These are phyloP conservation scores for Ulota crispa DNA, from an alignment of 225 moss, liverwort and hornwort species.

Conservation along the genomic window DNA sequence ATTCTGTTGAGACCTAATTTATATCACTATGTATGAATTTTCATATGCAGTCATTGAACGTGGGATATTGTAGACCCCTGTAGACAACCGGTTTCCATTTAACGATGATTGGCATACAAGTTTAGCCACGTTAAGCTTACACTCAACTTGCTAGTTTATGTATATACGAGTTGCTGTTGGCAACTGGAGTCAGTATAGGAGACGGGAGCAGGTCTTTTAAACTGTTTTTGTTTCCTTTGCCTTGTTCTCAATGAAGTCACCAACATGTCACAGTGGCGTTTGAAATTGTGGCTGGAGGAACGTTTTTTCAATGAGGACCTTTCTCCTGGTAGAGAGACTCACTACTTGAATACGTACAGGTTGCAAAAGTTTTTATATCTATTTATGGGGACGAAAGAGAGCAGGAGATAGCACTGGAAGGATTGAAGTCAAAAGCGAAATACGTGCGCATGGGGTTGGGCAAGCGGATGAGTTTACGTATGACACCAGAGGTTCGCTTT, in stretches of 20 bases:
- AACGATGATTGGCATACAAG: background rate
- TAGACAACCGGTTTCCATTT: background rate
- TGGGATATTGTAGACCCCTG: background rate
- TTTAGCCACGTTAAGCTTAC: background rate
- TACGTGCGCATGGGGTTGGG: conserved; percentile 93
- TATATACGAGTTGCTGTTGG: background rate
- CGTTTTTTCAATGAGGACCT: background rate
- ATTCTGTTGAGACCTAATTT: background rate
- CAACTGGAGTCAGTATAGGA: background rate
- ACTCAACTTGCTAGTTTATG: background rate
- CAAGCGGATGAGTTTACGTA: conserved; percentile 87
- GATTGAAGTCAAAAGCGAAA: conserved; percentile 74
- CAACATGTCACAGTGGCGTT: background rate
- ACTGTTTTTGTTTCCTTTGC: background rate
- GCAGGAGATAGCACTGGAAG: conserved; percentile 83
- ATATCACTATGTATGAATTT: background rate
- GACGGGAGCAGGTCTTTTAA: background rate
- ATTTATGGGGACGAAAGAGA: conserved; percentile 91
- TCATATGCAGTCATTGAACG: background rate
- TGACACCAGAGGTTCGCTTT: conserved; percentile 92
- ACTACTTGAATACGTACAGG: conserved; percentile 47
- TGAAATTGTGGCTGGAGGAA: background rate
- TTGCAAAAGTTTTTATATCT: conserved; percentile 95
- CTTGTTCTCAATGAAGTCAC: background rate
- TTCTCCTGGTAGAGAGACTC: conserved; percentile 8